Percentiles rank a stretch among this genome's conserved stretches.
Evolutionary conservation across 495 filamentous ascomycete genomes (phyloP).

Genomic region (Hyphodiscus hymeniophilus): DNA sequence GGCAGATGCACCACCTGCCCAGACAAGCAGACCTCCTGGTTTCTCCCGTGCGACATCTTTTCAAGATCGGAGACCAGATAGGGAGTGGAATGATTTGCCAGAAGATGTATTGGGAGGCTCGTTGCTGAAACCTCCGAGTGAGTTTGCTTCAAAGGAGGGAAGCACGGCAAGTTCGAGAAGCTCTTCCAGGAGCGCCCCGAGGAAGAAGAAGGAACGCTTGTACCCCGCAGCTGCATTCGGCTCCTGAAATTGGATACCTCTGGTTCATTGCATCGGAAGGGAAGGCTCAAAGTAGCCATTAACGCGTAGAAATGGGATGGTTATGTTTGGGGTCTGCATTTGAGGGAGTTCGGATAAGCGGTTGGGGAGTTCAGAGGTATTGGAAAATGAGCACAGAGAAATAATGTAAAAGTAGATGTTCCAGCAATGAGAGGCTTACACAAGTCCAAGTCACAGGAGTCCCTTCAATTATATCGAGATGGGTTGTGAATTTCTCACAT

Average conservation of each 20-base stretch:
- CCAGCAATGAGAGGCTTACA: no score
- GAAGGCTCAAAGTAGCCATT: no score
- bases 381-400: no score
- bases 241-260: neutral
- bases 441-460: no score
- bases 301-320: no score
- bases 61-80: slow-evolving; percentile 41
- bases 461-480: no score
- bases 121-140: slow-evolving; percentile 11
- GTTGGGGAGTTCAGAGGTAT: no score
- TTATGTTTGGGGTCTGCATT: no score
- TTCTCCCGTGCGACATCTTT: slow-evolving; percentile 29
- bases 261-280: no score
- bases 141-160: slow-evolving; percentile 1
- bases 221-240: slow-evolving; percentile 45
- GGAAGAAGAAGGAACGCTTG: slow-evolving; percentile 41
- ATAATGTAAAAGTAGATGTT: no score
- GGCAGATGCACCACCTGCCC: neutral
- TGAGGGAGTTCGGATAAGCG: no score
- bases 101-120: slow-evolving; percentile 31
- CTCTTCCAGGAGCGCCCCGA: slow-evolving; percentile 38
- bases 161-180: slow-evolving; percentile 29
- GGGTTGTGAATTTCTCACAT: no score
- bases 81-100: slow-evolving; percentile 51
- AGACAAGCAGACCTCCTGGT: slow-evolving; percentile 1